Evolutionary conservation across 768 basidiomycete genomes (phyloP), one percentile per base, ranked within the genome.

Genomic region (Mycena vulgaris): DNA sequence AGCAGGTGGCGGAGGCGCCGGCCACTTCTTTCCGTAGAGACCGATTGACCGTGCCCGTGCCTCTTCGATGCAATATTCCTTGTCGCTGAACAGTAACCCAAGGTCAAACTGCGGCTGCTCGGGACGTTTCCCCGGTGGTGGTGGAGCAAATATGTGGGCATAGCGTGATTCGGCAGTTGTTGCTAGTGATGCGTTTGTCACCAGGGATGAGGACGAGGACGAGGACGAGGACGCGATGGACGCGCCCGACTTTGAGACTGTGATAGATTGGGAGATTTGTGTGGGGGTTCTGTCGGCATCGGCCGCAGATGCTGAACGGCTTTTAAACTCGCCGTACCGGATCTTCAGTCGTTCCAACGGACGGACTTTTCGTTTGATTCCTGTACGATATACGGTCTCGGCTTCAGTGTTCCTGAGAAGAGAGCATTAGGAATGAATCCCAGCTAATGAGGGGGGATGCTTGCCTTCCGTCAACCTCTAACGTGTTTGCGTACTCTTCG

Each of bases 51-150:
- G 89, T 2, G 95, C 93, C 13, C 95, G 86, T 39, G 91, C 91
- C 85, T 95, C 97, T 76, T 94, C 91, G 27, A 92, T 90, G 75
- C 94, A 92, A 80, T 93, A 97, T 78, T 98, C 96, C 57, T 93
- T 91, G 35, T 89, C 88, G n/a, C 91, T 94, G 75, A 91, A 93
- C 17, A 96, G 81, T 21, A 95, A 78, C 0, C 87, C 83, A 42
- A 95, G 83, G 69, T 93, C 86, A 78, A 94, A 92, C 35, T 88
- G 86, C 49, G 90, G 82, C 72, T 90, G 89, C 81, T 95, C 93
- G 7, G 89, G 91, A 21, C 91, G 91, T 76, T 89, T 93, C 1
- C 89, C 92, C 1, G 90, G 89, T 14, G 83, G 83, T 0, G 89
- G 90, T 21, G 93, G 92, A 2, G 89, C 90, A 19, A 93, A 87